phyloP scores from a whole-genome alignment of 1,139 yeast genomes.

The Suhomyces atakaporum region DNA sequence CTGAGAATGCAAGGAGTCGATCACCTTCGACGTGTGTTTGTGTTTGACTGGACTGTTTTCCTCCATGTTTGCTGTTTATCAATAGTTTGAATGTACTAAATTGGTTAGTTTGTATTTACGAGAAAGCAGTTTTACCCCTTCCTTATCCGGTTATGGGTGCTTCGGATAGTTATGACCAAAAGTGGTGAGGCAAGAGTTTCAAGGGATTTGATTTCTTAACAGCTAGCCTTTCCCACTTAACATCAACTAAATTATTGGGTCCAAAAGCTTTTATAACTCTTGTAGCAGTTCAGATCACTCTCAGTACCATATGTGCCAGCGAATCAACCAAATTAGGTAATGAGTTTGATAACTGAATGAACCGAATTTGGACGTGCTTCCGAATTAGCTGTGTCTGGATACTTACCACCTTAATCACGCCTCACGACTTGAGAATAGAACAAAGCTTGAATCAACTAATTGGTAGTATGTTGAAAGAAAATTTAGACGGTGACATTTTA shows the following conservation, averaged over 20 bases:
- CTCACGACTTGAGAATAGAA: constrained; percentile 4
- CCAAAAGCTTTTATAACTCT: background rate
- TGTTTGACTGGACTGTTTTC: constrained; percentile 15
- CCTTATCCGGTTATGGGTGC: background rate
- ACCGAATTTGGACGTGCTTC: background rate
- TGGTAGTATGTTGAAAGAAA: constrained; percentile 12
- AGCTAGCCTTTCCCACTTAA: too few relatives aligned
- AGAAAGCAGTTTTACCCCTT: background rate
- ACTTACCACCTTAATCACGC: constrained; percentile 6
- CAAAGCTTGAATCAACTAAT: constrained; percentile 9
- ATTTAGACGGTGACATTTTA: constrained; percentile 16
- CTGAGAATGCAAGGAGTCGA: constrained; percentile 57
- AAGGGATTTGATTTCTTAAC: too few relatives aligned
- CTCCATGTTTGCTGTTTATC: constrained; percentile 9
- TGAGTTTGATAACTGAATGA: too few relatives aligned
- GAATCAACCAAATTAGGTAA: constrained; percentile 1
- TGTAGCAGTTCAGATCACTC: background rate
- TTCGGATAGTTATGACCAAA: background rate
- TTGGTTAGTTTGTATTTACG: constrained; percentile 1
- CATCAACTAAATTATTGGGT: too few relatives aligned
- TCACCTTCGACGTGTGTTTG: constrained; percentile 44
- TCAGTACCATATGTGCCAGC: background rate
- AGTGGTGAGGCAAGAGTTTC: too few relatives aligned
- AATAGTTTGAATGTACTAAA: constrained; percentile 1
- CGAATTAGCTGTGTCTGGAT: background rate